phyloP scores from a whole-genome alignment of 305 asterid species.

The Vinca major region DNA sequence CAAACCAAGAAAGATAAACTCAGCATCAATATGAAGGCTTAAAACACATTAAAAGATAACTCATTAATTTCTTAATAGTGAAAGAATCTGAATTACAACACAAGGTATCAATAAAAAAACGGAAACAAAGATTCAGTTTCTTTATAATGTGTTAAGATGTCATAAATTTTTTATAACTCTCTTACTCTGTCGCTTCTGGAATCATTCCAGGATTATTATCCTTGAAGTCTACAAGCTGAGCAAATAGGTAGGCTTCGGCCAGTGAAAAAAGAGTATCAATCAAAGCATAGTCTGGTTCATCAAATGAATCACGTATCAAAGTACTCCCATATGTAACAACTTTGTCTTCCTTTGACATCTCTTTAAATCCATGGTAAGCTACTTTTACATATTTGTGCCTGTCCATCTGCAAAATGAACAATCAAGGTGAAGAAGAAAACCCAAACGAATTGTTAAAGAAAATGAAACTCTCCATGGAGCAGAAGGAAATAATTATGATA shows the following conservation, averaged over 20 bases:
- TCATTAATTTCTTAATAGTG: no score
- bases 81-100: no score
- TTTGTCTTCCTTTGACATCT: conserved; percentile 82
- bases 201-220: conserved; percentile 79
- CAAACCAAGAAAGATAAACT: no score
- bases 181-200: conserved; percentile 63
- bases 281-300: conserved; percentile 88
- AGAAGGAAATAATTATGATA: neutral
- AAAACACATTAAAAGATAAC: no score
- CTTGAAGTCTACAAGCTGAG: conserved; percentile 91
- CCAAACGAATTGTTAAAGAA: conserved; percentile 4
- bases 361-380: conserved; percentile 89
- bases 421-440: conserved; percentile 9
- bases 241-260: conserved; percentile 91
- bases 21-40: no score
- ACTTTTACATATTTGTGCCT: conserved; percentile 94
- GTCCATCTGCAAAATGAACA: conserved; percentile 64
- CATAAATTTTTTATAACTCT: conserved; percentile 17
- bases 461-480: neutral
- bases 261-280: conserved; percentile 92
- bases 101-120: no score
- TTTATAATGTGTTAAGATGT: neutral
- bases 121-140: neutral
- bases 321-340: conserved; percentile 71
- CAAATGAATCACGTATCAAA: conserved; percentile 76